Evolutionary conservation across 108 stramenopile genomes (phyloP).

Genomic region (Fistulifera solaris): DNA sequence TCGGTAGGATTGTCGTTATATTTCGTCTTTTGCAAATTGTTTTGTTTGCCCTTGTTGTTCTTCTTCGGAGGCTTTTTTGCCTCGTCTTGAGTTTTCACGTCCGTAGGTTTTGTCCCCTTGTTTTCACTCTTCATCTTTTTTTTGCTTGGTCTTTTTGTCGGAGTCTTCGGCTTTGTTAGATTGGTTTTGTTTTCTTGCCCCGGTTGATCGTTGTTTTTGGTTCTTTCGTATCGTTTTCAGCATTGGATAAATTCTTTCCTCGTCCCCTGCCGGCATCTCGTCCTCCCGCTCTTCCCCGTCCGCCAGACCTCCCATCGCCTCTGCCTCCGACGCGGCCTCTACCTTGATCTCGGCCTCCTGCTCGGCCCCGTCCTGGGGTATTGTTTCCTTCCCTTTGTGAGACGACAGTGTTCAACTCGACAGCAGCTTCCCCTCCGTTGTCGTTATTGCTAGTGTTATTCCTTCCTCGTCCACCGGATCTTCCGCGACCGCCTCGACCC

Average conservation of each 20-base stretch:
- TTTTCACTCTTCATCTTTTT: conserved; percentile 7
- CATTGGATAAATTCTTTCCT: neutral
- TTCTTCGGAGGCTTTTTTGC: conserved; percentile 1
- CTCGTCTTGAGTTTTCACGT: conserved; percentile 7
- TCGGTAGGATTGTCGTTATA: conserved; percentile 3
- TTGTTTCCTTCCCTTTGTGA: too few species aligned
- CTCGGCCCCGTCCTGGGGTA: neutral
- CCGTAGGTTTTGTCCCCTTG: conserved; percentile 2
- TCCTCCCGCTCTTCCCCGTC: neutral
- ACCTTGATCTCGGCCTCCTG: conserved; percentile 2
- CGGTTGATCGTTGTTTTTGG: too few species aligned
- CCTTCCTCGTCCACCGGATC: conserved; percentile 3
- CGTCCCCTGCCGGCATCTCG: neutral
- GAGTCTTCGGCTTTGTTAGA: neutral
- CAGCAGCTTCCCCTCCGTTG: too few species aligned
- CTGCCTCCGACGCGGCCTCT: neutral
- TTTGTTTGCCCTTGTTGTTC: conserved; percentile 9
- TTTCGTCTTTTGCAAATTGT: conserved; percentile 9
- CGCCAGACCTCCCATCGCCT: neutral
- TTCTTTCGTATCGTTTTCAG: neutral
- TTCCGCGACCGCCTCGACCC: conserved; percentile 3
- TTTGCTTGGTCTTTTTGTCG: neutral
- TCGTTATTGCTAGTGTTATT: too few species aligned
- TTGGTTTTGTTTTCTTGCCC: too few species aligned
- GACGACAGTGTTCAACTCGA: too few species aligned